A percentile compares a stretch with the other conserved stretches of the same genome.
These are phyloP conservation scores for Sergeia podlipaevii DNA, from an alignment of 208 protist species.

Conservation along the genomic window DNA sequence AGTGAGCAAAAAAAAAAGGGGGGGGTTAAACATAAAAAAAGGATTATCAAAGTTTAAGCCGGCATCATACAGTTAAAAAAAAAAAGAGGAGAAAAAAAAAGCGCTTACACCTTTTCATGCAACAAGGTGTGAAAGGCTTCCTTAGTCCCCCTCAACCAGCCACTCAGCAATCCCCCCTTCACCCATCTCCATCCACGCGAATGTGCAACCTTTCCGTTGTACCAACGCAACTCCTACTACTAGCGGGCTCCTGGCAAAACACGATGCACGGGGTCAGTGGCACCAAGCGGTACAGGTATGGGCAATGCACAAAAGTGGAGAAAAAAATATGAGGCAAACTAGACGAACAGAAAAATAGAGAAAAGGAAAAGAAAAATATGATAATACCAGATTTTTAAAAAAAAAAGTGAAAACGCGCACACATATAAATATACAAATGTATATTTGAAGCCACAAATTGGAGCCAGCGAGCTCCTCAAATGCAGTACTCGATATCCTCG, in stretches of 20 bases:
- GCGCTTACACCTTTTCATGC: no score
- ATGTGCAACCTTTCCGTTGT: background rate
- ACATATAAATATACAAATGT: background rate
- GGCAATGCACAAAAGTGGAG: no score
- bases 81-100: constrained; percentile 9
- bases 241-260: no score
- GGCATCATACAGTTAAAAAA: background rate
- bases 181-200: background rate
- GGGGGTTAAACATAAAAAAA: background rate
- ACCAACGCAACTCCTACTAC: no score
- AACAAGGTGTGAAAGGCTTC: no score
- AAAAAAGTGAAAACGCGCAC: background rate
- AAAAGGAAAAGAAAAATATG: constrained; percentile 6
- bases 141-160: no score
- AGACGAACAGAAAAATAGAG: no score
- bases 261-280: no score
- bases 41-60: background rate
- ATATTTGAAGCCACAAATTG: background rate
- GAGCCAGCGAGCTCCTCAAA: constrained; percentile 11
- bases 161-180: no score
- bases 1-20: constrained; percentile 3
- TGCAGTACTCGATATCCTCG: constrained; percentile 51
- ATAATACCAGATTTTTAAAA: background rate
- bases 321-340: no score
- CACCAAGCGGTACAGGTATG: no score